Evolutionary conservation across 2,329 filamentous ascomycete genomes (phyloP).

Genomic region (Clarireedia monteithiana): DNA sequence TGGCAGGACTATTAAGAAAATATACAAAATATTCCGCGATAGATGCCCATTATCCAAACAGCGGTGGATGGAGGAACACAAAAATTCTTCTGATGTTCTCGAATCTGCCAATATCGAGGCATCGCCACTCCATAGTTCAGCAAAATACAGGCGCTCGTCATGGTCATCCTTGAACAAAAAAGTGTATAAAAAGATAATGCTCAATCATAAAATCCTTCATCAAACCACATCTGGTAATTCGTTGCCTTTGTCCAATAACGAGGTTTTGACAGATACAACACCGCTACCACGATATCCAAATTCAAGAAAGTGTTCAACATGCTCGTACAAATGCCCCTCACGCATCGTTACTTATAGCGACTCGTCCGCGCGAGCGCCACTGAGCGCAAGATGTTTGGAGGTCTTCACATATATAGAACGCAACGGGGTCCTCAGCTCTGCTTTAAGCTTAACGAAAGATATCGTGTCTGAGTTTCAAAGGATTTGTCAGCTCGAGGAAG

Average conservation of each 20-base stretch:
- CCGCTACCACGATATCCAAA: background rate
- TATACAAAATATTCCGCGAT: background rate
- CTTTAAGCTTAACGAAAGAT: conserved; percentile 1
- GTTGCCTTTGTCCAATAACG: background rate
- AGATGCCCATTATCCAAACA: background rate
- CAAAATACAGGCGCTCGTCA: too few relatives aligned
- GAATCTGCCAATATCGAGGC: background rate
- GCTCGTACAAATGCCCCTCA: background rate
- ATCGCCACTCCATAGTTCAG: background rate
- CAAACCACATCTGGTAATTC: background rate
- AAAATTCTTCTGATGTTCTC: too few relatives aligned
- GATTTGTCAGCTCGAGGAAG: background rate
- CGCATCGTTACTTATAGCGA: background rate
- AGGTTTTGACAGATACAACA: background rate
- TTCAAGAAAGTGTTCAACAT: background rate
- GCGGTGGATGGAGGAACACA: background rate
- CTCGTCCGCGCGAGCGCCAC: background rate
- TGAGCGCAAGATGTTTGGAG: background rate
- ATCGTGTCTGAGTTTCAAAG: background rate
- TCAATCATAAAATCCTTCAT: background rate
- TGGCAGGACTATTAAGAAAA: background rate
- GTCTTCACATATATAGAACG: conserved; percentile 5
- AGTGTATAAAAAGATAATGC: too few relatives aligned
- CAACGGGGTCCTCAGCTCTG: conserved; percentile 1
- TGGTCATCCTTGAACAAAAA: too few relatives aligned